Base-by-base conservation (phyloP, 2,329 filamentous ascomycete genomes). In the Cordyceps militaris region DNA sequence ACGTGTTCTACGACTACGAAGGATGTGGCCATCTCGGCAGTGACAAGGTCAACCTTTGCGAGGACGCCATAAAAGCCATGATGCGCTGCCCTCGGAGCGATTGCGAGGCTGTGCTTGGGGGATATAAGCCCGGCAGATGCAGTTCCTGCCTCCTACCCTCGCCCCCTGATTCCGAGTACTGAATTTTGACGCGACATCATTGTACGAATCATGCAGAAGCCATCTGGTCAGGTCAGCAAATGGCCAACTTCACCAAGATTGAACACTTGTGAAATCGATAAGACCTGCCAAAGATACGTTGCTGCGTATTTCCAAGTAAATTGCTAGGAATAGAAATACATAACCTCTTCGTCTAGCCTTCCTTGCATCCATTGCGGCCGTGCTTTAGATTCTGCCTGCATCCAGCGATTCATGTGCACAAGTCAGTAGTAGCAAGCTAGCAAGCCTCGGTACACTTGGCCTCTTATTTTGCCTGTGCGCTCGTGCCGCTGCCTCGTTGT, bases 341-440 rank as follows among this genome's bases (percentile, higher is more conserved):
- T 16, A 10, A 43, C 43, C 16, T 56, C n/a, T 48, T 42, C 23
- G 11, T 48, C 53, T 13, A 56, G 23, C n/a, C 32, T 56, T 13
- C 48, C 43, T 21, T 56, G 43, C n/a, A 56, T 44, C 44, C 34
- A 56, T n/a, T 56, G 44, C 53, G 53, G 53, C 53, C 43, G 48
- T 4, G 21, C 13, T 10, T 56, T 56, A 3, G 48, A 48, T 23
- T 24, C n/a, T n/a, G n/a, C n/a, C n/a, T 47, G 13, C 16, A 56
- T 40, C 53, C 43, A 56, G 19, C 43, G 11, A 40, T 56, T 48
- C 53, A 56, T 48, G 13, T 43, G 48, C 21, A 24, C 53, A 10
- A 56, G 53, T 43, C 53, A 56, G 53, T 48, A 48, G 32, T 47
- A 48, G 43, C 43, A 56, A 8, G 53, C 32, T 47, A 48, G 43